Evolutionary conservation across 805 yeast genomes (phyloP).

Genomic region (Candida sanyiensis): DNA sequence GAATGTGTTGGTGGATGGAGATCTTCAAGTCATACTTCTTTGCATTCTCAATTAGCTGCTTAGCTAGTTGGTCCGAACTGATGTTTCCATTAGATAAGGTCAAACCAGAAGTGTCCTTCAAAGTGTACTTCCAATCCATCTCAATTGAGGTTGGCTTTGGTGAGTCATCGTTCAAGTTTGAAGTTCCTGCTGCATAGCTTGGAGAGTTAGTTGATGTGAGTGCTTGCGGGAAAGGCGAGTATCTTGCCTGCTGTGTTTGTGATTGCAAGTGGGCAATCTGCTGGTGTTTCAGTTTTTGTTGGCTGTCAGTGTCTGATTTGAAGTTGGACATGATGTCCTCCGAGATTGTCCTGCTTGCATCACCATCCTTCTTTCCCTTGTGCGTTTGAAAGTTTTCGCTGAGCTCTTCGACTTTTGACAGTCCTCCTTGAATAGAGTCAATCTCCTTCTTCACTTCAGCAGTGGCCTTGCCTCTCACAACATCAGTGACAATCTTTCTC

Average conservation of each 20-base stretch:
- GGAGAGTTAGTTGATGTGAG: slow-evolving; percentile 6
- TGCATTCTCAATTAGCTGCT: slow-evolving; percentile 54
- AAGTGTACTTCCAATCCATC: slow-evolving; percentile 60
- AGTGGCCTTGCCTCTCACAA: slow-evolving; percentile 60
- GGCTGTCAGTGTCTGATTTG: neutral
- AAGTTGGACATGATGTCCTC: neutral
- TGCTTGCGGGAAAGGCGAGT: slow-evolving; percentile 2
- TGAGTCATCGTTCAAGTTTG: slow-evolving; percentile 8
- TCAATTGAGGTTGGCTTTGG: slow-evolving; percentile 26
- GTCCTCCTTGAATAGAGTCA: slow-evolving; percentile 40
- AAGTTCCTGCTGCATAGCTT: slow-evolving; percentile 1
- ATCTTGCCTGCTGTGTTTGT: slow-evolving; percentile 4
- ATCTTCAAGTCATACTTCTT: slow-evolving; percentile 50
- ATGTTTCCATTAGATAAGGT: slow-evolving; percentile 48
- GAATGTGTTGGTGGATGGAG: slow-evolving; percentile 81
- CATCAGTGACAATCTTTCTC: slow-evolving; percentile 78
- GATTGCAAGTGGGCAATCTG: slow-evolving; percentile 6
- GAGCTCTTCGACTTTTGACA: slow-evolving; percentile 24
- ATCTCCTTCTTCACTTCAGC: slow-evolving; percentile 53
- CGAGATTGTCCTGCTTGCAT: neutral
- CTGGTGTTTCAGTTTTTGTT: neutral
- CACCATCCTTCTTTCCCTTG: slow-evolving; percentile 7
- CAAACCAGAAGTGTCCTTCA: slow-evolving; percentile 41
- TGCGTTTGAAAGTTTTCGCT: slow-evolving; percentile 19
- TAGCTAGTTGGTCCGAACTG: slow-evolving; percentile 47